Evolutionary conservation across 2,329 filamentous ascomycete species (phyloP), one percentile per base, ranked within the genome.

Genomic region (Calonectria pteridis): DNA sequence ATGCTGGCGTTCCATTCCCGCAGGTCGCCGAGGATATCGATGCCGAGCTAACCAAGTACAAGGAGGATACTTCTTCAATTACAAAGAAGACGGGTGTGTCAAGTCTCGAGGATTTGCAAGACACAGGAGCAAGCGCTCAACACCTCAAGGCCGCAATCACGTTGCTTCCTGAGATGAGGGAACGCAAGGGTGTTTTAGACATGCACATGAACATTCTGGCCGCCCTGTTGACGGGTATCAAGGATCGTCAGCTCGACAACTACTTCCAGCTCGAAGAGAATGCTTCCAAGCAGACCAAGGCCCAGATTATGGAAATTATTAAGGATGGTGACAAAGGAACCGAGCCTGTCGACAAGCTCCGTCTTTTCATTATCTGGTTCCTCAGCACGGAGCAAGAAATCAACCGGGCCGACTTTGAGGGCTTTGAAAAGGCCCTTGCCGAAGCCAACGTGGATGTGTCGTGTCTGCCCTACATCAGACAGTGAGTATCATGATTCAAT

Each of bases 201-300:
- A 98, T 98, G 94, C 97, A 99, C 84, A 99, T 99, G 97, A 98
- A 98, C 83, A 98, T 98, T 73, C 89, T 97, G 4, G 96, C 96
- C 1, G 94, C 95, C 1, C 83, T 93, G 4, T 82, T 93, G 50
- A 89, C 87, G 0, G 96, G 95, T 1, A 98, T 98, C 84, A 98
- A 98, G 83, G 95, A 98, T 79, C 93, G 97, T 20, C 96, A 98
- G 84, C 88, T 99, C 7, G 97, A 99, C 83, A 97, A 97, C 83
- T 99, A 94, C 85, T 99, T 97, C 86, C 95, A 98, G 82, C 88
- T 98, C 7, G 97, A 99, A 83, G 96, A 98, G 84, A 95, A 93
- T 77, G 94, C 98, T 75, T 93, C 93, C 83, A 98, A 98, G 85
- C 95, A 98, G 84, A 95, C 93, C 65, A 98, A 98, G 85, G 88